Base-by-base conservation (phyloP, 192 early-diverging fungal genomes). In the Coemansia sp. region DNA sequence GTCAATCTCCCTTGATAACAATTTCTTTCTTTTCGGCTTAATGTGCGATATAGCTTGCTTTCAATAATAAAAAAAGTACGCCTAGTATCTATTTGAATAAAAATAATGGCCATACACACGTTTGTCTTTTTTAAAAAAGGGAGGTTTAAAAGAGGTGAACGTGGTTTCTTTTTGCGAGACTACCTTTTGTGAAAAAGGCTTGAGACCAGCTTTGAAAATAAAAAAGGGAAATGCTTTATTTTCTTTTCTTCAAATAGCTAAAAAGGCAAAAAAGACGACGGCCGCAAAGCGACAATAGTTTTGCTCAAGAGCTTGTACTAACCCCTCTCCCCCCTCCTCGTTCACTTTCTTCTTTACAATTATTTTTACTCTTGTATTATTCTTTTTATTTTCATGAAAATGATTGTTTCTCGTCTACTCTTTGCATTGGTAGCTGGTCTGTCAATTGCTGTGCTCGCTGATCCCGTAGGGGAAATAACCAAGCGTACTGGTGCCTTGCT, bases 381-480 rank as follows among this genome's bases (percentile, higher is more conserved):
- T 66, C 19, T 31, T 11, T 20, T 27, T 56, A 2, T 31, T 5
- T 24, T 24, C 1, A 44, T 42, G 39, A 44, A 63, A 40, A 63
- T 40, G 41, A 15, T 56, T 56, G 53, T 48, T 48, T 64, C 40
- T 64, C 61, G 42, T 2, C 13, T 31, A 5, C 44, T 64, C 7
- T 27, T 64, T 17, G 62, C 48, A 32, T 56, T 71, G 69, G 32
- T 62, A 64, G 75, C 75, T 60, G 75, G 69, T 32, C 65, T 77
- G 48, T 77, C 75, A 34, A 45, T 50, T 27, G 51, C 41, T 4
- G 19, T 53, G 4, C 61, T 59, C n/a, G 53, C 53, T 15, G 53
- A 56, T 29, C 53, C 53, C 24, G 53, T 56, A 13, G 27, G 53
- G 7, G 53, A 56, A 56, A 56, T 56, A 56, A 56, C 53, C 24